These are phyloP conservation scores for Aureobasidium sp. DNA, from an alignment of 2,329 filamentous ascomycete genomes.

Conservation along the genomic window DNA sequence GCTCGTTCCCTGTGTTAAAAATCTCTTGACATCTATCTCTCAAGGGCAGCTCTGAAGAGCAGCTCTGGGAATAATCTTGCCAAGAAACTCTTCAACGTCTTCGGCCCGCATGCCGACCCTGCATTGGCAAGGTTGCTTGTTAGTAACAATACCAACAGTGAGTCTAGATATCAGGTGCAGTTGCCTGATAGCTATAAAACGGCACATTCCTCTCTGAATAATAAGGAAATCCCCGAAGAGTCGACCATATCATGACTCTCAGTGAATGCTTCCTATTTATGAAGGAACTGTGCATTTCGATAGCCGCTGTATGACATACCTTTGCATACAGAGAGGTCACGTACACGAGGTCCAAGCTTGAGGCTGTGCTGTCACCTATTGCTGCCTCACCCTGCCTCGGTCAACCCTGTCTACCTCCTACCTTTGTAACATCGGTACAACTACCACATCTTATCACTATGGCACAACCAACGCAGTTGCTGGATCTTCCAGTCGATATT, in stretches of 20 bases:
- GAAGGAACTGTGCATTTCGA: too few relatives aligned
- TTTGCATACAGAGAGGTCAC: too few relatives aligned
- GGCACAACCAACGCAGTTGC: slow-evolving; percentile 14
- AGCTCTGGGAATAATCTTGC: neutral
- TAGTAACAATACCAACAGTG: neutral
- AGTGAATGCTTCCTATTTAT: too few relatives aligned
- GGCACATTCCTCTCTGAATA: too few relatives aligned
- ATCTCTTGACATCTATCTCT: neutral
- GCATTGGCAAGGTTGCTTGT: neutral
- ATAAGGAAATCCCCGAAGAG: too few relatives aligned
- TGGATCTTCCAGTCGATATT: slow-evolving; percentile 43
- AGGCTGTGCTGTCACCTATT: neutral
- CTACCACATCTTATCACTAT: neutral
- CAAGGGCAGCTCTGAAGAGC: neutral
- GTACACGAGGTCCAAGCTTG: neutral
- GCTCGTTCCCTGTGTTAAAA: neutral
- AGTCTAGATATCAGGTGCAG: too few relatives aligned
- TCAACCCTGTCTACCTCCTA: neutral
- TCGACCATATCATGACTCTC: too few relatives aligned
- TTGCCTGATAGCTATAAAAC: too few relatives aligned
- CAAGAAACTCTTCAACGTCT: neutral
- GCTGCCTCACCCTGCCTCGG: neutral
- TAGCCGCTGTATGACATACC: neutral
- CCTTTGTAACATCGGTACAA: neutral
- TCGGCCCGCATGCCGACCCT: neutral